Percentiles rank a stretch among this genome's conserved stretches.
These are phyloP conservation scores for Phallus indusiatus DNA, from an alignment of 768 basidiomycete species.

Conservation along the genomic window DNA sequence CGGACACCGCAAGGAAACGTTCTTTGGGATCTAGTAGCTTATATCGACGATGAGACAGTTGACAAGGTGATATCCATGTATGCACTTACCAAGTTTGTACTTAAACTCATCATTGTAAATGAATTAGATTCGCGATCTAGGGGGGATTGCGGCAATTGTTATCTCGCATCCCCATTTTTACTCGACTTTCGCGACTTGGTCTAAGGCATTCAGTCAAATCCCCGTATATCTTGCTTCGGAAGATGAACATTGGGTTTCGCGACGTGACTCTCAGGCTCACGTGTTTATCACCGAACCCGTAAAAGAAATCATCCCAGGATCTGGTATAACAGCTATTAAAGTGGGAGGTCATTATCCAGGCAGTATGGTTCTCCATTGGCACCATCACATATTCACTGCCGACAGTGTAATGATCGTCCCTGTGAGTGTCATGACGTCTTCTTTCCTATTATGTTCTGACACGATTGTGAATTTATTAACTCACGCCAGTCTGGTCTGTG, in stretches of 20 bases:
- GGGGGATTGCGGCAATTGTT: constrained; percentile 7
- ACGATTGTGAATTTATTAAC: neutral
- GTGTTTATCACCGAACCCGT: neutral
- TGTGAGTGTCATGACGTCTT: neutral
- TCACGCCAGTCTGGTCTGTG: constrained; percentile 4
- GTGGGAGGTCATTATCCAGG: constrained; percentile 12
- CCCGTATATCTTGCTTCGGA: constrained; percentile 6
- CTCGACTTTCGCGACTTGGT: constrained; percentile 8
- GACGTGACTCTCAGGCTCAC: neutral
- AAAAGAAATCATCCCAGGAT: neutral
- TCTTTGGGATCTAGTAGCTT: constrained; percentile 10
- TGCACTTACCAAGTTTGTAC: too few relatives aligned
- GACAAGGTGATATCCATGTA: neutral
- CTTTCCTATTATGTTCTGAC: neutral
- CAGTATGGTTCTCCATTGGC: constrained; percentile 7
- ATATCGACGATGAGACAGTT: constrained; percentile 9
- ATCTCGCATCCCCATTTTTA: constrained; percentile 13
- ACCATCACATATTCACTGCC: constrained; percentile 5
- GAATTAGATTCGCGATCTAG: constrained; percentile 6
- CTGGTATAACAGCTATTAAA: constrained; percentile 3
- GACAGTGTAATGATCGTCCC: constrained; percentile 8
- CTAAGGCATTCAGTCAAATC: constrained; percentile 1
- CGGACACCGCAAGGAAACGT: constrained; percentile 9
- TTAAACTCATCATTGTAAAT: neutral
- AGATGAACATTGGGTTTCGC: constrained; percentile 6